These are phyloP conservation scores for Aspergillus neotritici DNA, from an alignment of 2,329 filamentous ascomycete species.

Conservation along the genomic window DNA sequence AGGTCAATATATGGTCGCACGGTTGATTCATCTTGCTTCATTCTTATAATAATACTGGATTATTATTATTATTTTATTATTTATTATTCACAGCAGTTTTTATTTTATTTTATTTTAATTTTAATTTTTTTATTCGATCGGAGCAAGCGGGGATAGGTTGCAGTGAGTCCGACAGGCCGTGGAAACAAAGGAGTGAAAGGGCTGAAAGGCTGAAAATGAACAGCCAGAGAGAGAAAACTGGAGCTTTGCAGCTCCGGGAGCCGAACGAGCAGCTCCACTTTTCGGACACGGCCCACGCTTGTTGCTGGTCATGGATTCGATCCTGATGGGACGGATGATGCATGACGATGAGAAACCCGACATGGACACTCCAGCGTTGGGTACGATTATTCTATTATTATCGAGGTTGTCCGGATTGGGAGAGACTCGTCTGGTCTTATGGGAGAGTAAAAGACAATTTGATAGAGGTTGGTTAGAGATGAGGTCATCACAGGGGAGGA, in stretches of 20 bases:
- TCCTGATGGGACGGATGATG: too few relatives aligned
- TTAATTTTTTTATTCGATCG: conserved; percentile 16
- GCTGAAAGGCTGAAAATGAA: conserved; percentile 15
- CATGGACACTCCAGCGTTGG: too few relatives aligned
- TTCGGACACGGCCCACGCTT: too few relatives aligned
- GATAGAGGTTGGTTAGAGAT: too few relatives aligned
- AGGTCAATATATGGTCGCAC: not conserved
- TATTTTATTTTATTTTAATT: not conserved
- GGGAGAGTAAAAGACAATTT: too few relatives aligned
- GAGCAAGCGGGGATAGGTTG: conserved; percentile 26
- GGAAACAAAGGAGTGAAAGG: conserved; percentile 19
- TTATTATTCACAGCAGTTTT: conserved; percentile 6
- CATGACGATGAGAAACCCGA: too few relatives aligned
- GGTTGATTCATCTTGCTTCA: too few relatives aligned
- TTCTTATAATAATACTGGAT: too few relatives aligned
- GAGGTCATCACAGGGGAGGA: not conserved
- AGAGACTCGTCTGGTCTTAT: too few relatives aligned
- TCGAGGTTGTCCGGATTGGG: too few relatives aligned
- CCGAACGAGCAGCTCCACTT: not conserved
- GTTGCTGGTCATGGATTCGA: too few relatives aligned
- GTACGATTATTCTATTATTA: too few relatives aligned
- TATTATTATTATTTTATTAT: conserved; percentile 8
- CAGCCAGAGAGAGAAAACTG: not conserved
- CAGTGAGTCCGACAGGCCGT: conserved; percentile 21
- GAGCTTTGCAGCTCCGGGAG: not conserved